Evolutionary conservation across 2,329 filamentous ascomycete species (phyloP).

Genomic region (Fusarium sp.): DNA sequence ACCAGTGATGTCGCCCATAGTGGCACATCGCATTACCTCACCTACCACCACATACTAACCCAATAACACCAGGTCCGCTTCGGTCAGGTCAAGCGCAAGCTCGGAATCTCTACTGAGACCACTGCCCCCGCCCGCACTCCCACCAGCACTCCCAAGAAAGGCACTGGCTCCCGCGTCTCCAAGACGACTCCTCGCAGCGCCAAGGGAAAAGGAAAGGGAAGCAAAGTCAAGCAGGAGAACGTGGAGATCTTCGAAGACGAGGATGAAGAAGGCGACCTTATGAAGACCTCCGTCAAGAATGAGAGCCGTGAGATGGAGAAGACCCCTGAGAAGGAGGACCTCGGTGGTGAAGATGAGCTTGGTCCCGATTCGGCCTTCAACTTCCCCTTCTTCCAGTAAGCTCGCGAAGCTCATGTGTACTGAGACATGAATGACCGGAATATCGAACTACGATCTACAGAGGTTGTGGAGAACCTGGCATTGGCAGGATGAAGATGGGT

Average conservation of each 20-base stretch:
- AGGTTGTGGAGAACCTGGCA: constrained; percentile 6
- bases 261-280: constrained; percentile 28
- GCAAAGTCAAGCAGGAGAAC: constrained; percentile 45
- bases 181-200: constrained; percentile 52
- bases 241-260: constrained; percentile 22
- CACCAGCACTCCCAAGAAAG: constrained; percentile 45
- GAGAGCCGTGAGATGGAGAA: constrained; percentile 42
- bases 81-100: constrained; percentile 64
- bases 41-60: constrained; percentile 9
- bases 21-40: background rate
- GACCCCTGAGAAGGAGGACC: constrained; percentile 35
- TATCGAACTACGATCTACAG: background rate
- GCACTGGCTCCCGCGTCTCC: constrained; percentile 45
- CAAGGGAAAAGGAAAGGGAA: constrained; percentile 38
- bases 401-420: background rate
- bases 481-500: constrained; percentile 5
- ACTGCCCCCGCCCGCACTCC: constrained; percentile 21
- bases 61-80: constrained; percentile 57
- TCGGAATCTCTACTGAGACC: constrained; percentile 54
- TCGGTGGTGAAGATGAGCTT: constrained; percentile 3
- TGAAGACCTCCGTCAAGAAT: constrained; percentile 28
- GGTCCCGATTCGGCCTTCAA: constrained; percentile 1
- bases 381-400: constrained; percentile 26
- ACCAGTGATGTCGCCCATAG: background rate
- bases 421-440: too few species aligned